A percentile compares a stretch with the other conserved stretches of the same genome.
Evolutionary conservation across 1,284 basidiomycete species (phyloP).

Genomic region (Apiotrichum sp.): DNA sequence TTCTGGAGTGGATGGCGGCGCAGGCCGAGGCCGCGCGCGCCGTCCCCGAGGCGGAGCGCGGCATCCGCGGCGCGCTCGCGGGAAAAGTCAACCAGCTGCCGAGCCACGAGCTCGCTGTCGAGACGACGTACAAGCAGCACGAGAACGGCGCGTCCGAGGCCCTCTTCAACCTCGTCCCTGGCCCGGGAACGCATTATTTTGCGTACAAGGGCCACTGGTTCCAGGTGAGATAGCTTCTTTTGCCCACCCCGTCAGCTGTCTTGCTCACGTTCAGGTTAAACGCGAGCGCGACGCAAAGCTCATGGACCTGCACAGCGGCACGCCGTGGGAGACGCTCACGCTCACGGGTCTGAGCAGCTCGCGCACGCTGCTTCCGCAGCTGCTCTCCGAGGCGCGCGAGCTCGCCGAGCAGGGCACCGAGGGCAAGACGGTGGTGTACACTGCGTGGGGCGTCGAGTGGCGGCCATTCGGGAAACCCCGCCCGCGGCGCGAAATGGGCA

Average conservation of each 20-base stretch:
- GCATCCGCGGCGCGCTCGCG: slow-evolving; percentile 19
- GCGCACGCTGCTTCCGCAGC: slow-evolving; percentile 67
- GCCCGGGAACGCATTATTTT: slow-evolving; percentile 91
- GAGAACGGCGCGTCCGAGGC: slow-evolving; percentile 82
- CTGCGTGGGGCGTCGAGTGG: slow-evolving; percentile 96
- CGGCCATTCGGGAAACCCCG: slow-evolving; percentile 89
- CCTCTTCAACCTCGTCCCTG: slow-evolving; percentile 87
- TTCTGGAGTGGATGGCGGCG: slow-evolving; percentile 88
- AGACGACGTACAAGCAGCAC: slow-evolving; percentile 80
- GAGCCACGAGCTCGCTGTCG: slow-evolving; percentile 89
- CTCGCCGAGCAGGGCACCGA: slow-evolving; percentile 79
- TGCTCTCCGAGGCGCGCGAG: slow-evolving; percentile 82
- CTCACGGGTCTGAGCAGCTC: slow-evolving; percentile 87
- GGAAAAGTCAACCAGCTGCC: slow-evolving; percentile 55
- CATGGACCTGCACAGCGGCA: slow-evolving; percentile 82
- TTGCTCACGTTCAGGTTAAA: slow-evolving; percentile 61
- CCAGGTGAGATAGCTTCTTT: too few relatives aligned
- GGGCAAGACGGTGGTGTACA: slow-evolving; percentile 93
- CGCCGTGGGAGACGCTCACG: slow-evolving; percentile 96
- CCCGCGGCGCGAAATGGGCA: slow-evolving; percentile 75
- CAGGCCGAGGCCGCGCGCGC: slow-evolving; percentile 22
- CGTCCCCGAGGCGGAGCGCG: slow-evolving; percentile 19
- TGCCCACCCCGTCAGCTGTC: too few relatives aligned
- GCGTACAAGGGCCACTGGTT: slow-evolving; percentile 80
- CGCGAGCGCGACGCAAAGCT: slow-evolving; percentile 87